Conservation (phyloP, 768 basidiomycete species). For the Auriculariales sp. region DNA sequence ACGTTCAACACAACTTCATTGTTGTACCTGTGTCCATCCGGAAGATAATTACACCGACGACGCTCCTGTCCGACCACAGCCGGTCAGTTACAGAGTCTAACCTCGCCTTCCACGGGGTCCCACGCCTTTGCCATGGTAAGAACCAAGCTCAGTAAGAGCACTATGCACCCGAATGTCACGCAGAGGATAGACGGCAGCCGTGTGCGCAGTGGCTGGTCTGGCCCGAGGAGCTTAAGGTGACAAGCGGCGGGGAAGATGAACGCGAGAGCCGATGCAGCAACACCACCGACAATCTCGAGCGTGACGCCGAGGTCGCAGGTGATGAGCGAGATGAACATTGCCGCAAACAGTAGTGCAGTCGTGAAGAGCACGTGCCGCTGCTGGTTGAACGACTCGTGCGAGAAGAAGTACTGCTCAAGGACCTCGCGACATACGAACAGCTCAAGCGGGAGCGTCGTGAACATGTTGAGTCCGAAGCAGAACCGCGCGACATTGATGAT, state of each 20-base stretch:
- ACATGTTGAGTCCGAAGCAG: conserved; percentile 94
- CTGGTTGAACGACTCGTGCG: conserved; percentile 66
- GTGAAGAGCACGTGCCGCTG: conserved; percentile 88
- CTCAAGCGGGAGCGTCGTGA: conserved; percentile 91
- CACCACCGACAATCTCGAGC: conserved; percentile 96
- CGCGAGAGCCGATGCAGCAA: conserved; percentile 80
- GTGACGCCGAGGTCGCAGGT: conserved; percentile 98
- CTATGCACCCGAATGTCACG: conserved; percentile 56
- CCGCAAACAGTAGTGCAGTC: conserved; percentile 60
- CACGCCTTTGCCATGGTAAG: conserved; percentile 69
- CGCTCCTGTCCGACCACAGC: neutral
- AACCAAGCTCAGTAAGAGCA: conserved; percentile 64
- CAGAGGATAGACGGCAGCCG: conserved; percentile 69
- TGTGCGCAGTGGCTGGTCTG: conserved; percentile 29
- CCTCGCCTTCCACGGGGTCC: conserved; percentile 53
- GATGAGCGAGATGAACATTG: conserved; percentile 78
- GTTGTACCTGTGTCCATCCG: too few species aligned
- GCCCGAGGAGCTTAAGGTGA: conserved; percentile 59
- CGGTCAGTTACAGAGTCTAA: conserved; percentile 53
- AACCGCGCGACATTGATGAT: conserved; percentile 91
- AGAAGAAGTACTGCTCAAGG: conserved; percentile 91
- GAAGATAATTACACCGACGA: too few species aligned
- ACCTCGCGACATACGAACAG: conserved; percentile 97
- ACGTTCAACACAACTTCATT: too few species aligned
- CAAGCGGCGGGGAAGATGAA: conserved; percentile 87